These are phyloP conservation scores for Mortierella sp. DNA, from an alignment of 371 early-diverging fungal species.

Conservation along the genomic window DNA sequence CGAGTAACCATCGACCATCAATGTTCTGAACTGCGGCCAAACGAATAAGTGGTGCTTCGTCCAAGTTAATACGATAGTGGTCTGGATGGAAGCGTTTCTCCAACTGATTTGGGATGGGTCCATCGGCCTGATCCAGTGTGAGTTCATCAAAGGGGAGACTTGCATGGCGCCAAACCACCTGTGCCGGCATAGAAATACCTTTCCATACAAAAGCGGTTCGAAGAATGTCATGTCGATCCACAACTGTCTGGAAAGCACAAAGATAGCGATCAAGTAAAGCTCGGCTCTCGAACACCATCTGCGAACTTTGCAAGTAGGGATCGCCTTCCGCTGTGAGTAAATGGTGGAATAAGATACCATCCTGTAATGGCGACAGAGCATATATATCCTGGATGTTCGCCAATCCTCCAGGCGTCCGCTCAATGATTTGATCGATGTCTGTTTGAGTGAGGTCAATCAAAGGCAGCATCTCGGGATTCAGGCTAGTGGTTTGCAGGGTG, in stretches of 20 bases:
- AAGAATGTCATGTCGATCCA: slow-evolving; percentile 2
- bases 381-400: slow-evolving; percentile 36
- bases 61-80: slow-evolving; percentile 5
- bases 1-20: slow-evolving; percentile 14
- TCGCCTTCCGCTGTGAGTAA: slow-evolving; percentile 16
- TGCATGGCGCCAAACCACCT: slow-evolving; percentile 16
- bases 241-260: slow-evolving; percentile 12
- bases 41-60: neutral
- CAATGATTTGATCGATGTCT: slow-evolving; percentile 22
- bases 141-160: slow-evolving; percentile 1
- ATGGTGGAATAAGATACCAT: slow-evolving; percentile 27
- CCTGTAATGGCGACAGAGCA: slow-evolving; percentile 23
- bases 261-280: slow-evolving; percentile 20
- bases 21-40: neutral
- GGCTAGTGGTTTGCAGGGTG: neutral
- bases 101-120: slow-evolving; percentile 16
- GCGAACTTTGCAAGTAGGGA: slow-evolving; percentile 1
- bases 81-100: neutral
- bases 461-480: slow-evolving; percentile 21
- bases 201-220: slow-evolving; percentile 18
- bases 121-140: slow-evolving; percentile 11
- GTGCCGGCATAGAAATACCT: slow-evolving; percentile 12
- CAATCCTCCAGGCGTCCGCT: slow-evolving; percentile 13
- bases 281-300: slow-evolving; percentile 1
- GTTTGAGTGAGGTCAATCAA: slow-evolving; percentile 22